phyloP scores from a whole-genome alignment of 371 early-diverging fungal genomes.

The Mortierella sp. region DNA sequence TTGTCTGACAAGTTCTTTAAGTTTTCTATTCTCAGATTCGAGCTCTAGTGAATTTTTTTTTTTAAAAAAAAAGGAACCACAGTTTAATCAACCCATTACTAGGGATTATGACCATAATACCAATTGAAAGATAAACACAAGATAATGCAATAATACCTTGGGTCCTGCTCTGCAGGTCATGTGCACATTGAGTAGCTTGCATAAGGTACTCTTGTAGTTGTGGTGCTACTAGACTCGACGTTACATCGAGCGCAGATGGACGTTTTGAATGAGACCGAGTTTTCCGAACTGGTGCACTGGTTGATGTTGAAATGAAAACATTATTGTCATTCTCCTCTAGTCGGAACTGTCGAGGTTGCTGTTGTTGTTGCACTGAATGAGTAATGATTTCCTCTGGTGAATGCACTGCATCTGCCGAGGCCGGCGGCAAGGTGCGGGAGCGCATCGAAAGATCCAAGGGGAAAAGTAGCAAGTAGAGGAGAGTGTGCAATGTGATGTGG shows the following conservation, averaged over 20 bases:
- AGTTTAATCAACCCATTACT: too few species aligned
- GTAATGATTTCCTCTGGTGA: not conserved
- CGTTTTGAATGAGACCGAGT: not conserved
- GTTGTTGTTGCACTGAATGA: not conserved
- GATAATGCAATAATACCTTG: constrained; percentile 5
- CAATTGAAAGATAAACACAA: not conserved
- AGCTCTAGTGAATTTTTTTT: constrained; percentile 10
- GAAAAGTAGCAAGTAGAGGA: not conserved
- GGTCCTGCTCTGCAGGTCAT: constrained; percentile 17
- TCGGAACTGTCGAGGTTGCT: not conserved
- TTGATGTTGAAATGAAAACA: not conserved
- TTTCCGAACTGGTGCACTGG: not conserved
- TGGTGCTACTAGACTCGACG: constrained; percentile 1
- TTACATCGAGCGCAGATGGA: not conserved
- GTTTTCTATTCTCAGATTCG: constrained; percentile 23
- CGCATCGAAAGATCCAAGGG: not conserved
- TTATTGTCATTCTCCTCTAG: not conserved
- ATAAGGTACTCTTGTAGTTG: constrained; percentile 23
- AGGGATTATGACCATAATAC: too few species aligned
- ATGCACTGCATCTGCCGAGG: not conserved
- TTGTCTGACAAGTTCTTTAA: constrained; percentile 9
- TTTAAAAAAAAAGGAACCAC: not conserved
- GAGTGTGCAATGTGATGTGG: not conserved
- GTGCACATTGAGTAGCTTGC: constrained; percentile 24
- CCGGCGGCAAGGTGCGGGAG: not conserved